Base-by-base conservation (phyloP, 768 basidiomycete species). In the Rhodotorula babjevae region DNA sequence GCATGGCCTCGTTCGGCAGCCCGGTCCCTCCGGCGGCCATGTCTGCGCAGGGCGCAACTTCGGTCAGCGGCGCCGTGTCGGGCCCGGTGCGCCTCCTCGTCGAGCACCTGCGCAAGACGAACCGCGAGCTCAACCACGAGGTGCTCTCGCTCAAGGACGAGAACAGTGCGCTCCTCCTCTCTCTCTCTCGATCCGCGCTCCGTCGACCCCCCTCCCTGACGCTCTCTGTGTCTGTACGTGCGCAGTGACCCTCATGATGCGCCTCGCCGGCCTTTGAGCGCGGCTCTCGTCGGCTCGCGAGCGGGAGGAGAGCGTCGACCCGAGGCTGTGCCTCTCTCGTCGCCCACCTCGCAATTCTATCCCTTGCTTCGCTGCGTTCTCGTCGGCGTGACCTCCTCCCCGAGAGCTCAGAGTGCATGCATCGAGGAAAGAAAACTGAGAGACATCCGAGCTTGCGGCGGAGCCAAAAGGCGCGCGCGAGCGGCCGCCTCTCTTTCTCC, bases 41-140 rank as follows among this genome's bases (percentile, higher is more conserved):
- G 14, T 29, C 53, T 14, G 53, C 27, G n/a, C n/a, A n/a, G n/a
- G 53, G n/a, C n/a, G 14, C 53, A 14, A 7, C 53, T 14, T 3
- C 53, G 14, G 29, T n/a, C 36, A 36, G 9, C 36, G 36, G 36
- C 36, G 36, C 9, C n/a, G 29, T 60, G 10, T 27, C 40, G 36
- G 59, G 59, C 27, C 40, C 33, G 29, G 42, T 60, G 9, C 59
- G 59, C 9, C 59, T 60, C 11, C 59, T 60, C 25, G 59, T 60
- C 40, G 59, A 60, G 42, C 59, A 60, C 59, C 42, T 60, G 40
- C 59, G 59, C 59, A 40, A 60, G 59, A 60, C 59, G 16, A 60
- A 60, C 59, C 8, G 40, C 7, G 59, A 44, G 31, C 47, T 62
- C n/a, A 33, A 50, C 49, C 18, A 47, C 29, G n/a, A 49, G 61